Evolutionary conservation across 805 yeast species (phyloP).

Genomic region (Candida maesae): DNA sequence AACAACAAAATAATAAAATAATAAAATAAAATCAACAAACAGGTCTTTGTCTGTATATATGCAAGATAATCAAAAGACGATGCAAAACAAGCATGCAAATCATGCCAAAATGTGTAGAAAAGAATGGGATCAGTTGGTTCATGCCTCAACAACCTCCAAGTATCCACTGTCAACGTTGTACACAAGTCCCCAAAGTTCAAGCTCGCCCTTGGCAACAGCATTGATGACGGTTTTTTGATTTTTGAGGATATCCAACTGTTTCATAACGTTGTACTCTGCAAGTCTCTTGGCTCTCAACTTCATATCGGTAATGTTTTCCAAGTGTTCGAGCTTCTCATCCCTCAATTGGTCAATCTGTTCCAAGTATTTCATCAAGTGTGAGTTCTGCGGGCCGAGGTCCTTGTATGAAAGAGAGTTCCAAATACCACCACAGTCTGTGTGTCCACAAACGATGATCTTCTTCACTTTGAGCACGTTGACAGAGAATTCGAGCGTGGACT

Average conservation of each 20-base stretch:
- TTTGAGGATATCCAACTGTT: conserved; percentile 64
- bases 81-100: too few species aligned
- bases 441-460: conserved; percentile 87
- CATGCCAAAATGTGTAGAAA: background rate
- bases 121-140: conserved; percentile 1
- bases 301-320: conserved; percentile 48
- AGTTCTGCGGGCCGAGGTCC: conserved; percentile 55
- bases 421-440: conserved; percentile 92
- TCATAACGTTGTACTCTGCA: conserved; percentile 71
- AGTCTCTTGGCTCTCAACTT: conserved; percentile 55
- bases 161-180: conserved; percentile 81
- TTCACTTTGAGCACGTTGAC: conserved; percentile 77
- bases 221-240: conserved; percentile 53
- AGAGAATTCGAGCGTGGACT: conserved; percentile 83
- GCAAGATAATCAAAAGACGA: too few species aligned
- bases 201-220: conserved; percentile 57
- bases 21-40: too few species aligned
- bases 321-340: conserved; percentile 49
- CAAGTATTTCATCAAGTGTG: conserved; percentile 37
- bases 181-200: conserved; percentile 78
- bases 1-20: too few species aligned
- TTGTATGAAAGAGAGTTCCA: conserved; percentile 70
- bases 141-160: conserved; percentile 40
- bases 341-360: conserved; percentile 68
- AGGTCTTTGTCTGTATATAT: too few species aligned